phyloP scores from a whole-genome alignment of 352 stramenopile genomes.

The Phytophthora sansomeana region DNA sequence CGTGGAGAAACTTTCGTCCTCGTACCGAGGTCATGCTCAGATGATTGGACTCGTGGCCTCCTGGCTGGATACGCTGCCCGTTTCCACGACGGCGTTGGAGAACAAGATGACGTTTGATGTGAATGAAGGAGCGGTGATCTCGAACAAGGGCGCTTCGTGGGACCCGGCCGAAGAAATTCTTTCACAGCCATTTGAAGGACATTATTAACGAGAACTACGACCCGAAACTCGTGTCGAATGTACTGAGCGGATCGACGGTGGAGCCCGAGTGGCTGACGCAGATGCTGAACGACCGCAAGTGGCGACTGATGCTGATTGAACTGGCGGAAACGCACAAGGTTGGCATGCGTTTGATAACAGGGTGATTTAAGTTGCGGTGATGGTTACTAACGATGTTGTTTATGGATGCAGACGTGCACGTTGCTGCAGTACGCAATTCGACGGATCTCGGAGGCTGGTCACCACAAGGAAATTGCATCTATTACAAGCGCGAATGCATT shows the following conservation, averaged over 20 bases:
- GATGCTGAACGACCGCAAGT: conserved; percentile 86
- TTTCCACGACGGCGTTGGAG: conserved; percentile 67
- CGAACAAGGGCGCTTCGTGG: conserved; percentile 77
- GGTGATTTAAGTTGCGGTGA: not conserved
- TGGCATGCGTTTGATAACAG: not conserved
- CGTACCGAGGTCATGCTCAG: conserved; percentile 86
- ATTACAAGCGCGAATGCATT: conserved; percentile 87
- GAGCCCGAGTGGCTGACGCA: conserved; percentile 87
- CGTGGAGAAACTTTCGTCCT: conserved; percentile 87
- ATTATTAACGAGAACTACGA: conserved; percentile 87
- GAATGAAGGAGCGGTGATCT: conserved; percentile 65
- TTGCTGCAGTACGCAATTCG: conserved; percentile 88
- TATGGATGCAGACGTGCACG: conserved; percentile 65
- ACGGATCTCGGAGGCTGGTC: conserved; percentile 83
- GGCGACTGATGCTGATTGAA: conserved; percentile 87
- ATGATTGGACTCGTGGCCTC: conserved; percentile 89
- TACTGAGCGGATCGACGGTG: conserved; percentile 76
- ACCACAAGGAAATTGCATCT: conserved; percentile 91
- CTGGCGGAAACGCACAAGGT: conserved; percentile 88
- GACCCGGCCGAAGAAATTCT: conserved; percentile 80
- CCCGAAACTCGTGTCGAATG: conserved; percentile 86
- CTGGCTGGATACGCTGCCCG: conserved; percentile 76
- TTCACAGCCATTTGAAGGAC: conserved; percentile 78
- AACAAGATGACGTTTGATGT: conserved; percentile 84
- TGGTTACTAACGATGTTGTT: conserved; percentile 11